These are phyloP conservation scores for Lipomyces oligophaga DNA, from an alignment of 805 yeast genomes.

Conservation along the genomic window DNA sequence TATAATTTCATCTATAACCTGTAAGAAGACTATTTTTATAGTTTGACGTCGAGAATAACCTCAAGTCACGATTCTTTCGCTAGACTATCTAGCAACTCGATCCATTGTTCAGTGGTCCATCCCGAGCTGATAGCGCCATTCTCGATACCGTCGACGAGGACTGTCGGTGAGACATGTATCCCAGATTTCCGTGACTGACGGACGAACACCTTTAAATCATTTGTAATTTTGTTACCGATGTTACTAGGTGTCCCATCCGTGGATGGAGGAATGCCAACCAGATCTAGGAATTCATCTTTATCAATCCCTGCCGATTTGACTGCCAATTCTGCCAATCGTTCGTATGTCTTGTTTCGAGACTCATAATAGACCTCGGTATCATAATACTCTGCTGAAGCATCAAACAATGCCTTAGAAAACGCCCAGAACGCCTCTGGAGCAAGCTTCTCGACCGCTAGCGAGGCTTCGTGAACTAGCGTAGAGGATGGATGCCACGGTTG, in stretches of 20 bases:
- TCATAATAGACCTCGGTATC: conserved; percentile 57
- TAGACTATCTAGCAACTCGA: conserved; percentile 24
- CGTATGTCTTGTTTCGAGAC: conserved; percentile 55
- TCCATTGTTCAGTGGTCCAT: conserved; percentile 48
- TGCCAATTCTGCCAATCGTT: conserved; percentile 50
- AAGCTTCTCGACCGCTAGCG: conserved; percentile 59
- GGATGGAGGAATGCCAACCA: conserved; percentile 37
- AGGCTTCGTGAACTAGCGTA: conserved; percentile 62
- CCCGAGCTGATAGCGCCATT: conserved; percentile 60
- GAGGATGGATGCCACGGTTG: conserved; percentile 92
- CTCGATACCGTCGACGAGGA: conserved; percentile 63
- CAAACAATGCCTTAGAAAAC: conserved; percentile 54
- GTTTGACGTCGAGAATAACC: no score
- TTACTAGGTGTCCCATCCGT: conserved; percentile 43
- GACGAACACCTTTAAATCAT: conserved; percentile 70
- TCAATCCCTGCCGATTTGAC: conserved; percentile 42
- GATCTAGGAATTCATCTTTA: conserved; percentile 38
- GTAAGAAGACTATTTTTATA: no score
- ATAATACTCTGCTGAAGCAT: conserved; percentile 51
- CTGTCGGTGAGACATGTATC: conserved; percentile 82
- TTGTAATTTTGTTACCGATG: conserved; percentile 54
- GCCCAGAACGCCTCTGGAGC: conserved; percentile 55
- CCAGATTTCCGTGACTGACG: conserved; percentile 71
- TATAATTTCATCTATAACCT: no score
- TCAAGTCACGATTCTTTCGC: no score